Evolutionary conservation across 805 yeast genomes (phyloP), one percentile per base, ranked within the genome.

Genomic region (Suhomyces emberorum): DNA sequence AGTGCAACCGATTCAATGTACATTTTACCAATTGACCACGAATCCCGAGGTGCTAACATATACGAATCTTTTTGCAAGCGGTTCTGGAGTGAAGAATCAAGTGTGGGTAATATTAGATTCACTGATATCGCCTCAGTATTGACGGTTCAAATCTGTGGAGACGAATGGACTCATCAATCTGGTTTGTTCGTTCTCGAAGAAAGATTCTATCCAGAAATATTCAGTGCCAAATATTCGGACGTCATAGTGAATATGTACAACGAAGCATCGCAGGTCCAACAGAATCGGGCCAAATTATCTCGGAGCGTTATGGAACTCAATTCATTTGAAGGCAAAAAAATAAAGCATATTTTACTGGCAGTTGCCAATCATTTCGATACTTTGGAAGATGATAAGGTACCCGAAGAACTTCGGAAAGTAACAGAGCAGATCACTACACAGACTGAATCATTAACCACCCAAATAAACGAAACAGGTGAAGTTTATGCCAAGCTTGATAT

Each of bases 311-410:
- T 66, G 63, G 44, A 47, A 5, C 41, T 55, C 28, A 65, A 51
- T 42, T 56, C 66, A 19, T 67, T 66, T 40, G 69, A 64, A 43
- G 74, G 74, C 1, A 66, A 65, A 44, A 51, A 52, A 15, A 52
- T 67, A 16, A 55, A 49, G 25, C 42, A 46, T 1, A 46, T 67
- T 17, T 42, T 68, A 18, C 42, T 42, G 18, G 52, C 51, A 9
- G 38, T 63, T 1, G 45, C 51, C 4, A 37, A 42, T 3, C 48
- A 53, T 34, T 32, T 63, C 7, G 35, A 39, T 12, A 12, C 21
- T 4, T 31, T 40, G 8, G 42, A 38, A n/a, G 47, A 44, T 11
- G 29, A 30, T 2, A 49, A 42, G 4, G 49, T 48, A 3, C 34
- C 37, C 12, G 38, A 42, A 1, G 59, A 49, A 20, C 44, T 54